Base-by-base conservation (phyloP, 2,329 filamentous ascomycete species). In the Xylaria sp. region DNA sequence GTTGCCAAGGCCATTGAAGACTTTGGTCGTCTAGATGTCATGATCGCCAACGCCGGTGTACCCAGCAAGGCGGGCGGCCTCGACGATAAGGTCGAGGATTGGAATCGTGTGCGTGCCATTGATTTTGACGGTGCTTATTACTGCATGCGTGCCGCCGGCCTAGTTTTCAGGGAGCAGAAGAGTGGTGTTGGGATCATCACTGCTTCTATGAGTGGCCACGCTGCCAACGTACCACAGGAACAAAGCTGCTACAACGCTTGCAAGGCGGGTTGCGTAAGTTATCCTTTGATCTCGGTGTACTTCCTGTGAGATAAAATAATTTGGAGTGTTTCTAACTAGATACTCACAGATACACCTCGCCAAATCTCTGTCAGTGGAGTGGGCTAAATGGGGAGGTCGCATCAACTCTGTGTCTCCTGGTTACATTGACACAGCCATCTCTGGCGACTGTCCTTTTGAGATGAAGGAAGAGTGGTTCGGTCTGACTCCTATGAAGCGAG, bases 401-500 rank as follows among this genome's bases (percentile, higher is more conserved):
- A 74, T 78, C 64, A 78, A 79, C 63, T 76, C 73, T 1, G 74
- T 79, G 10, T 76, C 74, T 23, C 80, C 79, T 6, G 80, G 80
- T 5, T 81, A 81, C 65, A 80, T 82, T 44, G 79, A 80, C 55
- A 82, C 79, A 5, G 74, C 71, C 16, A 80, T 80, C 37, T 79
- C 74, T 48, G 78, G 72, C 4, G 76, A 76, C 44, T 78, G 76
- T 37, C 73, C 76, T 0, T 78, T 77, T 59, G 77, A 78, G 70
- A 77, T 79, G 76, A 78, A 79, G 69, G 78, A 79, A 69, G 66
- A 77, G 66, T 79, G 78, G 78, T 76, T 75, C 47, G 72, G 73
- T n/a, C 61, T 79, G 50, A 79, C 77, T 8, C 78, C 78, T 6
- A 57, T 78, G 66, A 73, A 63, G 67, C 70, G 76, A 25, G 76